Evolutionary conservation across 441 rosid genomes (phyloP), one percentile per base, ranked within the genome.

Genomic region (Gossypium trilobum): DNA sequence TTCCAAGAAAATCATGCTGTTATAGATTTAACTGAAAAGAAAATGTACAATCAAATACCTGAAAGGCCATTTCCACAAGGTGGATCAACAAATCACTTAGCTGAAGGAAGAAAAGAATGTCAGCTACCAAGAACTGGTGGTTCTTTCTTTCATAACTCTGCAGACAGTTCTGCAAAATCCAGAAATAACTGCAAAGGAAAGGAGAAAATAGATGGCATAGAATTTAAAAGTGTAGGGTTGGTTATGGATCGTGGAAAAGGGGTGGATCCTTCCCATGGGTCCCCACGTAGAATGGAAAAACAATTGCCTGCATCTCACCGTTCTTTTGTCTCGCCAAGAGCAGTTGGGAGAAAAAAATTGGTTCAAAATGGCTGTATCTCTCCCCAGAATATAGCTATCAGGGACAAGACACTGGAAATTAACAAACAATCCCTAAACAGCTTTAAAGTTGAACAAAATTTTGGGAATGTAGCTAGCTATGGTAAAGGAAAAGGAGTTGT

Each of bases 341-440:
- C 73, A 9, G 42, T 66, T 68, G 87, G 87, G 73, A 79, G 72
- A 58, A 91, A 81, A 78, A 84, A 91, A 80, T 83, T 93, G 84
- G 98, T 93, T 13, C 80, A 92, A 77, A 81, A 90, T 77, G 97
- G 98, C 52, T 91, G 91, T 79, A 91, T 93, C 46, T 93, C 96
- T 79, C 96, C 95, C 1, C 78, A 79, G 63, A 88, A 75, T 73
- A 90, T 89, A 75, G 88, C 87, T 31, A 27, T 5, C 64, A n/a
- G 1, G 82, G 82, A 67, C 82, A 82, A 78, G 39, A 33, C 82
- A 62, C 82, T 81, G 64, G 81, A 82, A 78, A 59, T 72, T 71
- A 84, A 78, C 51, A 83, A 80, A 70, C 66, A 62, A 69, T 36
- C 16, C 48, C 64, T 11, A 59, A 78, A 73, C 70, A 74, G 39